These are phyloP conservation scores for Mycena latifolia DNA, from an alignment of 768 basidiomycete species.

Conservation along the genomic window DNA sequence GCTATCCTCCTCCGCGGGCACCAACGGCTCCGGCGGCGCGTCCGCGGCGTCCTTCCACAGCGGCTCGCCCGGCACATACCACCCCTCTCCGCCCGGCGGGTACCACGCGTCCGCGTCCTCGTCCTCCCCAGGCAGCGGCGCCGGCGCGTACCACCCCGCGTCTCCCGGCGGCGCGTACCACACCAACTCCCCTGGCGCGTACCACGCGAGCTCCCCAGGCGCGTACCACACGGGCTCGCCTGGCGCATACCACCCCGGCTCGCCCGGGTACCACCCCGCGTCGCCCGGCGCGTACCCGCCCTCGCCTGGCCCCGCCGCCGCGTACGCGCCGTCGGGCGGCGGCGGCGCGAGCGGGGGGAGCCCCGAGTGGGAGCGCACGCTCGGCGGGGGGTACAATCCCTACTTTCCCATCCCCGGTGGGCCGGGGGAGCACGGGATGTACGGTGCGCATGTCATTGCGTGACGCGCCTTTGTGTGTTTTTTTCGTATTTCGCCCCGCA, in stretches of 20 bases:
- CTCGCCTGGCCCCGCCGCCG: too few species aligned
- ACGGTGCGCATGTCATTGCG: too few species aligned
- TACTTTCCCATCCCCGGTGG: too few species aligned
- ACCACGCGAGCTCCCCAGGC: too few species aligned
- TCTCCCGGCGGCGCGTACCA: not conserved
- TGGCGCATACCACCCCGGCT: slow-evolving; percentile 49
- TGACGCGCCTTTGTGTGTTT: too few species aligned
- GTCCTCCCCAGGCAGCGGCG: too few species aligned
- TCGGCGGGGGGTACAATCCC: slow-evolving; percentile 56
- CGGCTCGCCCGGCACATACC: too few species aligned
- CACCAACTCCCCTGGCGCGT: not conserved
- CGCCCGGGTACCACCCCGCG: slow-evolving; percentile 59
- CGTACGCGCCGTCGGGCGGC: slow-evolving; percentile 45
- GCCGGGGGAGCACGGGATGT: too few species aligned
- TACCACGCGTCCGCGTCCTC: slow-evolving; percentile 32
- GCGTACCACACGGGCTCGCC: too few species aligned
- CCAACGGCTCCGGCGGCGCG: not conserved
- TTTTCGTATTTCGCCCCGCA: too few species aligned
- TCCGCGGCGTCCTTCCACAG: slow-evolving; percentile 1
- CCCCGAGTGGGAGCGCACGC: not conserved
- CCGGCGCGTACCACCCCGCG: not conserved
- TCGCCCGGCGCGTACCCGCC: slow-evolving; percentile 40
- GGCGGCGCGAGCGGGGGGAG: not conserved
- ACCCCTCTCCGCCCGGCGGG: not conserved
- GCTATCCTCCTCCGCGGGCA: slow-evolving; percentile 45